These are phyloP conservation scores for Nicotiana tomentosiformis DNA, from an alignment of 257 asterid genomes.

Conservation along the genomic window DNA sequence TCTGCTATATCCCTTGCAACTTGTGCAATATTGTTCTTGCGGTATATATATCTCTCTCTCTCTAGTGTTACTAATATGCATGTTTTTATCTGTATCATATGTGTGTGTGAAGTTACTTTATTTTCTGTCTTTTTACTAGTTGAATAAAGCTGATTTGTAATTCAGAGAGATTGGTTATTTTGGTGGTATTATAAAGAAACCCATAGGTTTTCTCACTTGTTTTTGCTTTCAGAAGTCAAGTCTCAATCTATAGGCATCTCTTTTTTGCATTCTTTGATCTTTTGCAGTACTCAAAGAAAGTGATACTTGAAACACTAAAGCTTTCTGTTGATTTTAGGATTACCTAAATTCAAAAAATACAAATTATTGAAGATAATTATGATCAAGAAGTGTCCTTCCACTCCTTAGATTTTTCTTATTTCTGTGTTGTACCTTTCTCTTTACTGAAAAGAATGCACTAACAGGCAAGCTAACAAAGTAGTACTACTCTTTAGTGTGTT, in stretches of 20 bases:
- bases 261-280: slow-evolving; percentile 12
- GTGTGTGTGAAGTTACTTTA: not conserved
- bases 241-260: slow-evolving; percentile 50
- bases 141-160: slow-evolving; percentile 48
- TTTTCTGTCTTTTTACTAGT: not conserved
- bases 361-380: not conserved
- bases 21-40: slow-evolving; percentile 88
- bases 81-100: not conserved
- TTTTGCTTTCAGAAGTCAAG: slow-evolving; percentile 35
- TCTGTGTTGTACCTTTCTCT: slow-evolving; percentile 4
- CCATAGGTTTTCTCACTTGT: not conserved
- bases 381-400: not conserved
- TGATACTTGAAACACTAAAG: slow-evolving; percentile 21
- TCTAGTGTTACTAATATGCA: not conserved
- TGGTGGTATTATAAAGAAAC: not conserved
- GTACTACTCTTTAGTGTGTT: not conserved
- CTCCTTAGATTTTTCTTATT: not conserved
- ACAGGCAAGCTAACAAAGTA: slow-evolving; percentile 6
- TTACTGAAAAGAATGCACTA: slow-evolving; percentile 12
- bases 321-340: not conserved
- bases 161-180: not conserved
- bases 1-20: slow-evolving; percentile 90
- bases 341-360: not conserved
- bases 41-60: slow-evolving; percentile 30
- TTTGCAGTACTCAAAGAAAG: slow-evolving; percentile 42